phyloP scores from a whole-genome alignment of 148 eudicot genomes.

The Drosera capensis region DNA sequence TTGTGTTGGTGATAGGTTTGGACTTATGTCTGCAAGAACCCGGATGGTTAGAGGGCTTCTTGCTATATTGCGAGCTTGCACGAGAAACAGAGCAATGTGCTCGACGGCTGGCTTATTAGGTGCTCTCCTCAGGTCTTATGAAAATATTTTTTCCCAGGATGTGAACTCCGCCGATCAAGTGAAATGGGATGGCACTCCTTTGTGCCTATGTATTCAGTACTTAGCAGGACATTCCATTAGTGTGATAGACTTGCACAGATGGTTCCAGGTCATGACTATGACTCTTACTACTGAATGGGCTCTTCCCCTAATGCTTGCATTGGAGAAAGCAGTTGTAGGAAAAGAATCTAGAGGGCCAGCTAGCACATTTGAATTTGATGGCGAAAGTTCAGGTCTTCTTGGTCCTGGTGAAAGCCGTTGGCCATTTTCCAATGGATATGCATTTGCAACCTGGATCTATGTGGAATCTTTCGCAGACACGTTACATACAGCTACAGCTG shows the following conservation, averaged over 20 bases:
- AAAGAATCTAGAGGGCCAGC: constrained; percentile 93
- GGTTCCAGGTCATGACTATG: constrained; percentile 61
- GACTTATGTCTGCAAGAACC: constrained; percentile 85
- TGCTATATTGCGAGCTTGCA: constrained; percentile 85
- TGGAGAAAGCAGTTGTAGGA: constrained; percentile 91
- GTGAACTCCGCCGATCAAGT: constrained; percentile 24
- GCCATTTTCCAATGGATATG: constrained; percentile 91
- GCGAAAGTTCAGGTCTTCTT: constrained; percentile 97
- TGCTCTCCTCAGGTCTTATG: constrained; percentile 70
- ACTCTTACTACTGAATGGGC: constrained; percentile 60
- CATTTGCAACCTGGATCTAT: constrained; percentile 97
- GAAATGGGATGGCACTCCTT: constrained; percentile 88
- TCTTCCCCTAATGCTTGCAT: constrained; percentile 51
- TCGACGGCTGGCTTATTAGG: constrained; percentile 79
- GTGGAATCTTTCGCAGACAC: constrained; percentile 96
- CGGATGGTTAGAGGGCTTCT: constrained; percentile 96
- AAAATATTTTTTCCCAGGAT: constrained; percentile 53
- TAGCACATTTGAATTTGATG: constrained; percentile 91
- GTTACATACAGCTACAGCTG: constrained; percentile 87
- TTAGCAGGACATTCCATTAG: constrained; percentile 84
- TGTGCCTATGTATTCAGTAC: constrained; percentile 85
- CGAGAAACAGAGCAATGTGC: constrained; percentile 97
- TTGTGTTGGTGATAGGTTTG: constrained; percentile 41
- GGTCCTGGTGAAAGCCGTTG: constrained; percentile 98
- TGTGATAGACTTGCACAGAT: constrained; percentile 64